Evolutionary conservation across 176 grass and related monocot genomes (phyloP).

Genomic region (Carex littledalei): DNA sequence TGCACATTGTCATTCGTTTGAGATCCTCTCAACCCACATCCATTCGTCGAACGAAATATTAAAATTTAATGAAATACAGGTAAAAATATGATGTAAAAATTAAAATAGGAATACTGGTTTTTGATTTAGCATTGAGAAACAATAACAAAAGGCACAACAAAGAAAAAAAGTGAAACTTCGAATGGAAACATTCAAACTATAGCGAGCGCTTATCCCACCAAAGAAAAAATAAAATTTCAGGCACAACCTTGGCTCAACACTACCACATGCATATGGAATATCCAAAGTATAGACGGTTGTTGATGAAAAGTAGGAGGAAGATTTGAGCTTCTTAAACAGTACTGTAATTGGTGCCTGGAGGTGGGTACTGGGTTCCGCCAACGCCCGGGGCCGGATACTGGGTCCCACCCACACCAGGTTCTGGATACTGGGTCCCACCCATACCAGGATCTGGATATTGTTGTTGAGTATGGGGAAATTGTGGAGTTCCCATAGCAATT

Average conservation of each 20-base stretch:
- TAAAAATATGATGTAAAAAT: neutral
- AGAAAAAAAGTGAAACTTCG: neutral
- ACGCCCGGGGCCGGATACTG: too few relatives aligned
- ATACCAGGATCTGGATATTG: neutral
- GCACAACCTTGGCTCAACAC: neutral
- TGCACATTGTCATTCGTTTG: neutral
- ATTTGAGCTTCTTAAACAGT: neutral
- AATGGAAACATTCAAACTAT: neutral
- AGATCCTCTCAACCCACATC: neutral
- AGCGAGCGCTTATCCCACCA: neutral
- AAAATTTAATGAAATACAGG: neutral
- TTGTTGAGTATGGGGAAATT: neutral
- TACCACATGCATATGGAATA: neutral
- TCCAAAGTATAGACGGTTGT: neutral
- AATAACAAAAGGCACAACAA: neutral
- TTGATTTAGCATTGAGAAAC: neutral
- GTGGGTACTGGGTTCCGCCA: slow-evolving; percentile 8
- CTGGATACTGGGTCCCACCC: neutral
- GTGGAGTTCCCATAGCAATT: slow-evolving; percentile 2
- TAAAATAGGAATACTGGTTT: neutral
- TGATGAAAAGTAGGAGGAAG: neutral
- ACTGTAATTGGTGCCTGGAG: slow-evolving; percentile 17
- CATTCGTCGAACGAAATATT: neutral
- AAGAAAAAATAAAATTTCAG: neutral
- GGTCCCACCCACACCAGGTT: neutral